Evolutionary conservation across 495 filamentous ascomycete genomes (phyloP).

Genomic region (Neurospora hispaniola): DNA sequence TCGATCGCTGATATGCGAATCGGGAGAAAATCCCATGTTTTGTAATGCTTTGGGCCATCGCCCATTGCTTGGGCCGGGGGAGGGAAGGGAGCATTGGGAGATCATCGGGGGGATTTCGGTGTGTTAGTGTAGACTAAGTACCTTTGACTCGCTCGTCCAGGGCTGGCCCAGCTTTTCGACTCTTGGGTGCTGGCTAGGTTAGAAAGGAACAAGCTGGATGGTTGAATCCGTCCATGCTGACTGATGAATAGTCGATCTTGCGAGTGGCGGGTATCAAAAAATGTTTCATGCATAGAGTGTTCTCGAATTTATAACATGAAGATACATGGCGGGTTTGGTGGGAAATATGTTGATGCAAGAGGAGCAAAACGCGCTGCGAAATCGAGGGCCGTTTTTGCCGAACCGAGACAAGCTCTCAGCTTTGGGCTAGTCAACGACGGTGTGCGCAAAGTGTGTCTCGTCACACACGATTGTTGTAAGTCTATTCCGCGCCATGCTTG

Average conservation of each 20-base stretch:
- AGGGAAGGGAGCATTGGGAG: not conserved
- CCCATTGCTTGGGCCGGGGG: not conserved
- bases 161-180: too few species aligned
- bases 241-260: not conserved
- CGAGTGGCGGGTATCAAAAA: too few species aligned
- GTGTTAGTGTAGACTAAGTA: too few species aligned
- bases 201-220: not conserved
- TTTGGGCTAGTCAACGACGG: not conserved
- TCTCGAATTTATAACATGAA: not conserved
- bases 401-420: not conserved
- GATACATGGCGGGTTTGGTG: not conserved
- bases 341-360: not conserved
- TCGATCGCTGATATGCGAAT: not conserved
- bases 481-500: not conserved
- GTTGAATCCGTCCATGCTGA: not conserved
- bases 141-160: too few species aligned
- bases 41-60: not conserved
- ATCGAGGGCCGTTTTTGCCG: not conserved
- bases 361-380: not conserved
- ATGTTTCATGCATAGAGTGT: not conserved
- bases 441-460: not conserved
- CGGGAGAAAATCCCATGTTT: not conserved
- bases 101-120: not conserved
- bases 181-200: too few species aligned
- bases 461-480: not conserved